Evolutionary conservation across 163 green algal species (phyloP).

Genomic region (Scenedesmus sp.): DNA sequence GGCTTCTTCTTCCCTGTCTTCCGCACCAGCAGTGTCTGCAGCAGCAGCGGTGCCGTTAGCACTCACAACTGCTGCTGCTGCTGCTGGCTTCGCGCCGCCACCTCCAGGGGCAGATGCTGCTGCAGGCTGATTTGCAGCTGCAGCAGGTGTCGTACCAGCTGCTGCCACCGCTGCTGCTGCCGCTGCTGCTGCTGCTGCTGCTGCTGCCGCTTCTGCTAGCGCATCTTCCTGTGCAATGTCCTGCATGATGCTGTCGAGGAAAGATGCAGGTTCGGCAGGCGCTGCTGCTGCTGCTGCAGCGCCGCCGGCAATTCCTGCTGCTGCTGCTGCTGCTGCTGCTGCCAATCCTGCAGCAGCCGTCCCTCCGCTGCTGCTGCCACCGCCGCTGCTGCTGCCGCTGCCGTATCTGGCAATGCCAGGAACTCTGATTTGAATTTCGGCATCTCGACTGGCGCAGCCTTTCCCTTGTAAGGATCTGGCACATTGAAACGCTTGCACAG

Average conservation of each 20-base stretch:
- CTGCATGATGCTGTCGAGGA: slow-evolving; percentile 37
- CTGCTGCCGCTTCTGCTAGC: neutral
- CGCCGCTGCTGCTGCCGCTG: slow-evolving; percentile 43
- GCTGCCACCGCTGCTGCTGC: neutral
- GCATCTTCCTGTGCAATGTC: slow-evolving; percentile 33
- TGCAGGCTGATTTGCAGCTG: neutral
- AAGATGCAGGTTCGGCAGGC: slow-evolving; percentile 22
- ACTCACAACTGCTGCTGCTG: neutral
- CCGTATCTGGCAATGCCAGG: slow-evolving; percentile 73
- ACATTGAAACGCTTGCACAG: slow-evolving; percentile 96
- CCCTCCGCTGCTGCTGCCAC: slow-evolving; percentile 31
- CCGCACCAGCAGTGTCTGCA: neutral
- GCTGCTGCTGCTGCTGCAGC: slow-evolving; percentile 8
- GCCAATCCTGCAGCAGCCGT: neutral
- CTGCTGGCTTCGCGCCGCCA: neutral
- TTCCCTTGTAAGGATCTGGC: slow-evolving; percentile 84
- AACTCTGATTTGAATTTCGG: slow-evolving; percentile 77
- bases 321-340: slow-evolving; percentile 48
- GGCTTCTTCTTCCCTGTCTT: neutral
- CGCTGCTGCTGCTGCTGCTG: slow-evolving; percentile 27
- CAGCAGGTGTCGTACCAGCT: neutral
- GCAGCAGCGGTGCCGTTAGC: neutral
- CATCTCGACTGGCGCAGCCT: slow-evolving; percentile 48
- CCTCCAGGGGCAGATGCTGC: neutral
- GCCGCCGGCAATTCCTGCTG: neutral